phyloP scores from a whole-genome alignment of 495 filamentous ascomycete species.

The Pseudevernia furfuracea region DNA sequence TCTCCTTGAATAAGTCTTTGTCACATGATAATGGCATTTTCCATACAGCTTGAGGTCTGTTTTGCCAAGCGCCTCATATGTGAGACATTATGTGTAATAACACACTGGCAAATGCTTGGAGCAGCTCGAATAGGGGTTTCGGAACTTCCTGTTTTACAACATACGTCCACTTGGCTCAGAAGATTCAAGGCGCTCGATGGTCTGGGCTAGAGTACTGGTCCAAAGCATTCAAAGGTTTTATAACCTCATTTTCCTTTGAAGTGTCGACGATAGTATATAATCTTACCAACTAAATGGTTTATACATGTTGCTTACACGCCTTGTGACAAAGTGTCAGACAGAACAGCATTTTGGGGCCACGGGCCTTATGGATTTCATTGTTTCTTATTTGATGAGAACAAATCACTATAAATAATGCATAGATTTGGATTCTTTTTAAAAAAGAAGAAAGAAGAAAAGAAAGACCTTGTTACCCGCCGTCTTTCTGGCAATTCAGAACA shows the following conservation, averaged over 20 bases:
- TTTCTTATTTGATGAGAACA: neutral
- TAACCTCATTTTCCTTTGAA: too few species aligned
- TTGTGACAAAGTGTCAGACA: neutral
- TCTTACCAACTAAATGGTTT: too few species aligned
- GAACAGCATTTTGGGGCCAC: neutral
- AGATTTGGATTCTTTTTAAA: neutral
- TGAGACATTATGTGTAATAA: neutral
- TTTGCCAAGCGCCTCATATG: neutral
- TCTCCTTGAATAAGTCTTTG: neutral
- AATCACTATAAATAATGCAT: neutral
- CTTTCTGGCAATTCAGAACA: neutral
- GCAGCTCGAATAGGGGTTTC: neutral
- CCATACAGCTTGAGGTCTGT: neutral
- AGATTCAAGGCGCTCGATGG: too few species aligned
- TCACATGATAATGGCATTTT: neutral
- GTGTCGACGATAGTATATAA: too few species aligned
- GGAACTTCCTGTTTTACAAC: neutral
- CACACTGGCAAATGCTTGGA: neutral
- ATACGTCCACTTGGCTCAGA: neutral
- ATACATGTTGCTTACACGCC: too few species aligned
- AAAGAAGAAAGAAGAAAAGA: too few species aligned
- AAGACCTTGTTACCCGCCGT: neutral
- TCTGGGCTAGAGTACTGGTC: too few species aligned
- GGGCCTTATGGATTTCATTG: neutral
- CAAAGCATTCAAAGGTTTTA: too few species aligned